Conservation (phyloP, 805 yeast species). For the Schizosaccharomyces japonicus region DNA sequence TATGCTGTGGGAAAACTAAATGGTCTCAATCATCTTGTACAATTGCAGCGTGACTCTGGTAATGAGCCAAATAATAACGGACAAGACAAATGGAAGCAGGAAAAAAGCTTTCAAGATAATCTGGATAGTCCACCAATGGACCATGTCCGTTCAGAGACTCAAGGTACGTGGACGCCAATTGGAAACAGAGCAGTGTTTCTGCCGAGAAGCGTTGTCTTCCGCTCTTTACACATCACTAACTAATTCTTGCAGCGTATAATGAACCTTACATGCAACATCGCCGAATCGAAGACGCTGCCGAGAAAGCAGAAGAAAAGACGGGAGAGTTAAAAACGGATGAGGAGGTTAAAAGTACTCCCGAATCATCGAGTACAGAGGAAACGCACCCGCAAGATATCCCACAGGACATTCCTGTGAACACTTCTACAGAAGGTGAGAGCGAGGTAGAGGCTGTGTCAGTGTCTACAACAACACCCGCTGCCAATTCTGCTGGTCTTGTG, state of each 20-base stretch:
- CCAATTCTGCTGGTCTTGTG: neutral
- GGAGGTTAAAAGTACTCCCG: neutral
- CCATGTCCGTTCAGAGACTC: neutral
- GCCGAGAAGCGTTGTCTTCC: no score
- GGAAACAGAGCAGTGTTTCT: no score
- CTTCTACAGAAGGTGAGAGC: no score
- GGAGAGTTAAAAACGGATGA: neutral
- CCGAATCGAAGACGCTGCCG: neutral
- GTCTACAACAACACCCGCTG: no score
- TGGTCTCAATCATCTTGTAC: no score
- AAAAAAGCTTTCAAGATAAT: no score
- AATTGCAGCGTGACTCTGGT: no score
- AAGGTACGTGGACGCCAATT: neutral
- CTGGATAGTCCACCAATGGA: no score
- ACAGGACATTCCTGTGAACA: neutral
- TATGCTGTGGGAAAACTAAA: no score
- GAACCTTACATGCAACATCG: conserved; percentile 1
- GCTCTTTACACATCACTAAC: neutral
- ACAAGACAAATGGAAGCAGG: no score
- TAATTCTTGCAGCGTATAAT: neutral
- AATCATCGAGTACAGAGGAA: neutral
- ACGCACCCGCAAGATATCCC: neutral
- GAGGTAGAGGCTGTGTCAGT: no score
- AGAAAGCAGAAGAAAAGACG: neutral
- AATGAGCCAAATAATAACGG: no score